These are phyloP conservation scores for Magnusiomyces clavatus DNA, from an alignment of 1,139 yeast genomes.

Conservation along the genomic window DNA sequence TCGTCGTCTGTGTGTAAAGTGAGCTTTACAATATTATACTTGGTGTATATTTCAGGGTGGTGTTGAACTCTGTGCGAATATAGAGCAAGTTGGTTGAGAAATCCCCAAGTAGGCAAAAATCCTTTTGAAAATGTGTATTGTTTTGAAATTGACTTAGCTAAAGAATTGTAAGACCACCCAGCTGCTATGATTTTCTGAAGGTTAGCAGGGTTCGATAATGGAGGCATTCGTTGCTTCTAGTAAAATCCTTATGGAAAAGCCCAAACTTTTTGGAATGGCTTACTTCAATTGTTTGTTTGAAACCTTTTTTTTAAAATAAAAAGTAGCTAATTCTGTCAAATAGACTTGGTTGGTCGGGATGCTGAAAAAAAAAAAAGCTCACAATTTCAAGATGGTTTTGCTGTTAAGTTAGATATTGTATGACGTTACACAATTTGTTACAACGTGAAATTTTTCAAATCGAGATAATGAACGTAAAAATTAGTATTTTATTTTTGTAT, in stretches of 20 bases:
- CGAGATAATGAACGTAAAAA: no score
- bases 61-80: slow-evolving; percentile 2
- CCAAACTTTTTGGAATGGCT: no score
- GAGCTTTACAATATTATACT: slow-evolving; percentile 4
- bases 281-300: no score
- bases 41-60: slow-evolving; percentile 4
- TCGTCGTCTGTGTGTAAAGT: slow-evolving; percentile 4
- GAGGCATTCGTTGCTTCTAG: background rate
- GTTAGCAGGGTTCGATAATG: background rate
- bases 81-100: slow-evolving; percentile 2
- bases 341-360: no score
- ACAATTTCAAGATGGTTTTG: no score
- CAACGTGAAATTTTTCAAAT: no score
- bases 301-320: no score
- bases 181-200: background rate
- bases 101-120: slow-evolving; percentile 1
- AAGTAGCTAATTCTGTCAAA: no score
- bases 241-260: background rate
- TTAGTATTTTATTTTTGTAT: no score
- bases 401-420: no score
- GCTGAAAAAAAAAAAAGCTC: no score
- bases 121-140: slow-evolving; percentile 3
- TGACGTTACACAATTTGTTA: no score
- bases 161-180: slow-evolving; percentile 1
- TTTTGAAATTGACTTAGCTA: slow-evolving; percentile 1